Evolutionary conservation across 805 yeast genomes (phyloP).

Genomic region (Yarrowia sp.): DNA sequence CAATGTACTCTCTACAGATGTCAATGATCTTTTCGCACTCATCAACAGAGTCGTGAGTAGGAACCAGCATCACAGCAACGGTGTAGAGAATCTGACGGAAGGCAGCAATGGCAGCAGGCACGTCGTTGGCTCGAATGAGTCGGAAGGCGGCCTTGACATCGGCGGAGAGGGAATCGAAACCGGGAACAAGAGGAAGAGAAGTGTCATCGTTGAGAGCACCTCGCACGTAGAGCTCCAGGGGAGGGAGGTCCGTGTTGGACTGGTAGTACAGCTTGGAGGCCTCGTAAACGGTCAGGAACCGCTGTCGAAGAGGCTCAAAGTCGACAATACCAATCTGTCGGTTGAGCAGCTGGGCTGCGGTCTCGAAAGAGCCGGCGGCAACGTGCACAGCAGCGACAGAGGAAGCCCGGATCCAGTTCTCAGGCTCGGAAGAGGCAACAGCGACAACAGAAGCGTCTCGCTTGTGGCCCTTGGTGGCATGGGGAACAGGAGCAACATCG

Average conservation of each 20-base stretch:
- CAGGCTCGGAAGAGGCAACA: conserved; percentile 53
- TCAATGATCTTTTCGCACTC: conserved; percentile 69
- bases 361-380: conserved; percentile 95
- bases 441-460: conserved; percentile 29
- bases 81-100: conserved; percentile 82
- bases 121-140: conserved; percentile 76
- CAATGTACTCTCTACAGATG: conserved; percentile 82
- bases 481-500: conserved; percentile 42
- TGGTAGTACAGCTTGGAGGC: conserved; percentile 73
- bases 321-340: conserved; percentile 84
- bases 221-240: conserved; percentile 67
- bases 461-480: conserved; percentile 34
- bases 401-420: conserved; percentile 83
- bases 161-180: conserved; percentile 62
- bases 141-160: conserved; percentile 72
- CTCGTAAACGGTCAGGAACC: conserved; percentile 82
- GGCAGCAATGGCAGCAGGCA: conserved; percentile 72
- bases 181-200: conserved; percentile 69
- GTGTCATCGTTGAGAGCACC: conserved; percentile 54
- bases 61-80: conserved; percentile 67
- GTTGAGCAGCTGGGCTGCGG: conserved; percentile 88
- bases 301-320: conserved; percentile 80
- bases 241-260: conserved; percentile 70
- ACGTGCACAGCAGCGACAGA: conserved; percentile 87
- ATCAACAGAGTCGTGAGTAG: conserved; percentile 68